Percentiles rank a stretch among this genome's conserved stretches.
These are phyloP conservation scores for Furcasterigmium furcatum DNA, from an alignment of 2,329 filamentous ascomycete genomes.

Conservation along the genomic window DNA sequence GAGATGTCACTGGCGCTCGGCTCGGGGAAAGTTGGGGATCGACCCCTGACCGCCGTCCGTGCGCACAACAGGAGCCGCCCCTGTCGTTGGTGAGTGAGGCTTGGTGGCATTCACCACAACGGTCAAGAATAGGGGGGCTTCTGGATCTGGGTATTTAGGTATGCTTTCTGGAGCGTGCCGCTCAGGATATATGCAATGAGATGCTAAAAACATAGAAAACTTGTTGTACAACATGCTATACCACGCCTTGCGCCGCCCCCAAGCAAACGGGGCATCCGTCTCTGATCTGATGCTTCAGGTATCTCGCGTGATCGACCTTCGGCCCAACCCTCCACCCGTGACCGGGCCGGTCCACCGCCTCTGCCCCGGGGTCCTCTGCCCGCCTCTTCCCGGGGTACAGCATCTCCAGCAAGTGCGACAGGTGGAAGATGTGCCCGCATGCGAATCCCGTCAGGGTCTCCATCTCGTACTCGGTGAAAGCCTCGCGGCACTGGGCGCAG, in stretches of 20 bases:
- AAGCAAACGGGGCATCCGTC: conserved; percentile 62
- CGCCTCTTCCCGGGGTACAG: conserved; percentile 40
- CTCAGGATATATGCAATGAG: too few species aligned
- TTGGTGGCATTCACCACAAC: too few species aligned
- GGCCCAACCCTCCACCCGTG: conserved; percentile 68
- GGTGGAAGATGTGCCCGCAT: conserved; percentile 79
- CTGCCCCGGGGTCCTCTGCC: conserved; percentile 44
- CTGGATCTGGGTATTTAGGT: too few species aligned
- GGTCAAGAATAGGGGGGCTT: too few species aligned
- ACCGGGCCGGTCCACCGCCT: conserved; percentile 35
- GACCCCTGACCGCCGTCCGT: conserved; percentile 4
- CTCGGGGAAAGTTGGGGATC: not conserved
- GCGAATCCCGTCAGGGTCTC: conserved; percentile 78
- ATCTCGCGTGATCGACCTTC: conserved; percentile 82
- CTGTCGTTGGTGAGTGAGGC: too few species aligned
- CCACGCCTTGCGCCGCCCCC: not conserved
- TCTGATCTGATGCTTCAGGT: conserved; percentile 68
- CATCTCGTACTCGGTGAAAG: conserved; percentile 58
- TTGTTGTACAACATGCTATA: not conserved
- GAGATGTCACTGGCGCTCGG: too few species aligned
- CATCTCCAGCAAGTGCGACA: conserved; percentile 63
- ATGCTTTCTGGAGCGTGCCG: too few species aligned
- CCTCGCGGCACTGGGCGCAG: conserved; percentile 54
- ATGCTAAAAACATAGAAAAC: not conserved
- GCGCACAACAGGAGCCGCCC: not conserved